Conservation (phyloP, 2,329 filamentous ascomycete genomes). For the Trichoderma sp. region DNA sequence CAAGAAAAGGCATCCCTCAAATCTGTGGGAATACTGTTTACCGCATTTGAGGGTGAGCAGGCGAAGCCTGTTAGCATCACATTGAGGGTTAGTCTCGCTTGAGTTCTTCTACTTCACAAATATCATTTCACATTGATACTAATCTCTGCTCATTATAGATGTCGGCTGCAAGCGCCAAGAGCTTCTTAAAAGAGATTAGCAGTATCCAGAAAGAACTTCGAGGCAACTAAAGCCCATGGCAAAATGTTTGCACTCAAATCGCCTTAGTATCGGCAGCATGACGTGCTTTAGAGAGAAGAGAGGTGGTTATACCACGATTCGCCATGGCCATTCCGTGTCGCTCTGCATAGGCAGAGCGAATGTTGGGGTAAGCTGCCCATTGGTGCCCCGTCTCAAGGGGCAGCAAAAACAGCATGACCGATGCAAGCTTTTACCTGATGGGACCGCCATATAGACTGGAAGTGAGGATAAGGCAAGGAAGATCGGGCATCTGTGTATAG, state of each 20-base stretch:
- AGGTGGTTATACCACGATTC: background rate
- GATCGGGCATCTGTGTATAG: constrained; percentile 20
- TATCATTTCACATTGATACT: background rate
- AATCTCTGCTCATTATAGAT: constrained; percentile 43
- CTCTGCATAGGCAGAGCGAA: background rate
- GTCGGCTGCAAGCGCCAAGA: constrained; percentile 55
- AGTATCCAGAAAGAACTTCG: constrained; percentile 55
- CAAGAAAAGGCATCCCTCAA: constrained; percentile 75
- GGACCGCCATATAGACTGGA: constrained; percentile 2
- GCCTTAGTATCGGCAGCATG: background rate
- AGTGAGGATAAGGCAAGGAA: background rate
- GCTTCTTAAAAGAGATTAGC: constrained; percentile 52
- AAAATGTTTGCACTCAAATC: background rate
- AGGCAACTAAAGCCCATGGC: constrained; percentile 34
- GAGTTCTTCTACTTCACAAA: background rate
- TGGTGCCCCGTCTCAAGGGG: background rate
- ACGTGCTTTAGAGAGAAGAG: background rate
- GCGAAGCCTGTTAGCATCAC: constrained; percentile 60
- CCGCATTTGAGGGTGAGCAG: constrained; percentile 60
- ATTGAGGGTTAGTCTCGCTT: constrained; percentile 54
- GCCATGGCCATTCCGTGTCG: background rate
- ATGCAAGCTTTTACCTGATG: background rate
- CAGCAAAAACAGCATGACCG: background rate
- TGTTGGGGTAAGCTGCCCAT: background rate
- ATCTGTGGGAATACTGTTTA: constrained; percentile 67